Percentiles rank a stretch among this genome's conserved stretches.
These are phyloP conservation scores for Aspergillus cristatus DNA, from an alignment of 495 filamentous ascomycete genomes.

Conservation along the genomic window DNA sequence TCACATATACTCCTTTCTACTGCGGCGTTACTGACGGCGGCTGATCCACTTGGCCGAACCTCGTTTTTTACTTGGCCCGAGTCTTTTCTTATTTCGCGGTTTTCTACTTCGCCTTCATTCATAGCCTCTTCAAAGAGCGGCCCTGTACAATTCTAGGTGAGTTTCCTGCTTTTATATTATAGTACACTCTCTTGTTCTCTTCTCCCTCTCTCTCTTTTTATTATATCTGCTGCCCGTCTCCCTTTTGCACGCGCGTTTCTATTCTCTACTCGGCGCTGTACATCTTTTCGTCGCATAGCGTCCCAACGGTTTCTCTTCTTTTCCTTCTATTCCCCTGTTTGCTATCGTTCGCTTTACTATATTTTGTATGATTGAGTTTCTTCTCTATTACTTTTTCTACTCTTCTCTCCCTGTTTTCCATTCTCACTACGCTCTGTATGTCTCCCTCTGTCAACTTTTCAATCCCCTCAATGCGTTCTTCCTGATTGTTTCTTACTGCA, in stretches of 20 bases:
- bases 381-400: constrained; percentile 3
- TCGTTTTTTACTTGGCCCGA: constrained; percentile 8
- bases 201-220: background rate
- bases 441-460: no score
- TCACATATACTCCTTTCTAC: background rate
- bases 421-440: no score
- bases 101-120: background rate
- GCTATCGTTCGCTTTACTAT: background rate
- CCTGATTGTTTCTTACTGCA: background rate
- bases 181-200: no score
- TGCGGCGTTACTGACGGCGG: constrained; percentile 7
- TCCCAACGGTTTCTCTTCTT: background rate
- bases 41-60: constrained; percentile 12
- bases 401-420: background rate
- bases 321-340: background rate
- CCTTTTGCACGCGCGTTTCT: background rate
- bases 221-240: constrained; percentile 1
- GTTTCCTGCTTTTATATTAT: no score
- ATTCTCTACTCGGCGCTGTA: no score
- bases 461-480: background rate
- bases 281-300: no score
- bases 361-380: background rate
- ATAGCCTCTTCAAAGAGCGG: no score
- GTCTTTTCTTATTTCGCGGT: background rate
- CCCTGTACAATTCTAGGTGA: background rate